These are phyloP conservation scores for Symbiodinium pilosum DNA, from an alignment of 73 alveolate species.

Conservation along the genomic window DNA sequence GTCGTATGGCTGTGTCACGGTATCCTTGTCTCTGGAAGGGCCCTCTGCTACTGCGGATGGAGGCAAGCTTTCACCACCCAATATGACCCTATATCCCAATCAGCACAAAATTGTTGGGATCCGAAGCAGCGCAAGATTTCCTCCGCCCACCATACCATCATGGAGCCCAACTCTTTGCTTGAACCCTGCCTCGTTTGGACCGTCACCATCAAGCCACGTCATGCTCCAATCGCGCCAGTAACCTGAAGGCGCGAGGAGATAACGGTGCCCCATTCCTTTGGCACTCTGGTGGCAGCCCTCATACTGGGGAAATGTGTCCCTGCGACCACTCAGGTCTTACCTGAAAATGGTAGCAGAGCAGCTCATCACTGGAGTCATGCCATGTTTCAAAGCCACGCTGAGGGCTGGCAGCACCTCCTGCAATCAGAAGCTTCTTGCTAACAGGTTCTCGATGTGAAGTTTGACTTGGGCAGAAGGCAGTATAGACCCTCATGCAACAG, in stretches of 20 bases:
- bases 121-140: no score
- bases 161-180: no score
- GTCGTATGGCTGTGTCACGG: no score
- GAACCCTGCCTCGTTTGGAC: background rate
- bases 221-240: background rate
- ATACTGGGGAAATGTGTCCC: background rate
- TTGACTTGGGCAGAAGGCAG: background rate
- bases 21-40: no score
- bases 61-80: no score
- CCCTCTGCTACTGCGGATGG: no score
- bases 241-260: background rate
- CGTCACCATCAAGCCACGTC: background rate
- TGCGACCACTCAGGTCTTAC: background rate
- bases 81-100: no score
- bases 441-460: background rate
- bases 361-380: conserved; percentile 8
- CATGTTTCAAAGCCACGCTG: background rate
- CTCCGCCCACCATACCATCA: no score
- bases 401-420: background rate
- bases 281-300: background rate
- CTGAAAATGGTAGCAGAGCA: background rate
- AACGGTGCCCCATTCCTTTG: background rate
- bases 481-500: no score
- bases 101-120: no score
- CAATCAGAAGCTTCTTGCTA: background rate